Conservation (phyloP, 2,329 filamentous ascomycete species). For the Beauveria medogensis region DNA sequence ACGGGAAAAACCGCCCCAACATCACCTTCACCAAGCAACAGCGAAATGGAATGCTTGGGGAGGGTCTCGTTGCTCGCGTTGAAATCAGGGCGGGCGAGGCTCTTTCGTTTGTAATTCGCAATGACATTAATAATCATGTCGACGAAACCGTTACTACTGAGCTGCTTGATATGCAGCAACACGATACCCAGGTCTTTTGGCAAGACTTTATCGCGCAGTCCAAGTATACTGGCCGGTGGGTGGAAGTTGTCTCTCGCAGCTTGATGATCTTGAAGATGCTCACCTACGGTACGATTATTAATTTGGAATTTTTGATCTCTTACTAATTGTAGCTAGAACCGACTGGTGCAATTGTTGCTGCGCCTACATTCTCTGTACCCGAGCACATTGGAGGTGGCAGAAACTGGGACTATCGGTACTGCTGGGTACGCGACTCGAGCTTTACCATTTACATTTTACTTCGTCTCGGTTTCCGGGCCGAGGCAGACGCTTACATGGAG, state of each 20-base stretch:
- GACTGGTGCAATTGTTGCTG: conserved; percentile 68
- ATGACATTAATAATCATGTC: conserved; percentile 50
- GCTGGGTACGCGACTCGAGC: conserved; percentile 69
- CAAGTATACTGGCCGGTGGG: conserved; percentile 64
- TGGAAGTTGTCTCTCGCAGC: conserved; percentile 62
- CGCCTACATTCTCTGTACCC: conserved; percentile 69
- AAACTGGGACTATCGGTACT: conserved; percentile 69
- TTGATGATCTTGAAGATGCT: conserved; percentile 68
- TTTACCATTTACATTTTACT: conserved; percentile 74
- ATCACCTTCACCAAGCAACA: conserved; percentile 48
- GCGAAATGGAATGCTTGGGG: conserved; percentile 45
- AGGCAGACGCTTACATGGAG: conserved; percentile 70
- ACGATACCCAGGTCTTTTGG: conserved; percentile 65
- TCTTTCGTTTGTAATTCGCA: conserved; percentile 60
- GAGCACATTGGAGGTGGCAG: conserved; percentile 62
- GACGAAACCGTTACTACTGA: conserved; percentile 49
- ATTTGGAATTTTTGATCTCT: not conserved
- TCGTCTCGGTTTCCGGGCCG: conserved; percentile 64
- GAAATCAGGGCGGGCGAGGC: conserved; percentile 57
- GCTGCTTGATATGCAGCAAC: conserved; percentile 54
- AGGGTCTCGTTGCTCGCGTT: conserved; percentile 55
- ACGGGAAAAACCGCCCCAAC: conserved; percentile 33
- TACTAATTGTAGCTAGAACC: conserved; percentile 42
- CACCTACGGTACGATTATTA: conserved; percentile 42
- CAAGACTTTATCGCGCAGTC: conserved; percentile 64